A percentile compares a stretch with the other conserved stretches of the same genome.
Conservation (phyloP, 2,329 filamentous ascomycete genomes). For the Microsporum ferrugineum region DNA sequence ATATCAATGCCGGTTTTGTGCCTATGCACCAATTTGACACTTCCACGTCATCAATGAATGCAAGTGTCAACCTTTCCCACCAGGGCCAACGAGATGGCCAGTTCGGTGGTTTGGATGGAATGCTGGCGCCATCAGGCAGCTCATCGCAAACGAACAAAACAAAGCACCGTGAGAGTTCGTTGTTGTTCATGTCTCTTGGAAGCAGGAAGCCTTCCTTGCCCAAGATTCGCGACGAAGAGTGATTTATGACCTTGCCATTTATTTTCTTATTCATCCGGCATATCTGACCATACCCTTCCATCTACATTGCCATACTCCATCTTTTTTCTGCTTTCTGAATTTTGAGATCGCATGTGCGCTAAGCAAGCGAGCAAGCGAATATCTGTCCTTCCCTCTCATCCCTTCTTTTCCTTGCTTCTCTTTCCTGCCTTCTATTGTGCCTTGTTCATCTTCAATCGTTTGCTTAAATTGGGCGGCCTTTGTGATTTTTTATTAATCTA, state of each 20-base stretch:
- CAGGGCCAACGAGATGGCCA: background rate
- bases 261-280: background rate
- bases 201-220: conserved; percentile 21
- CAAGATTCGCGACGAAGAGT: conserved; percentile 17
- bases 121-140: conserved; percentile 27
- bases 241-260: background rate
- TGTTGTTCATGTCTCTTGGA: conserved; percentile 35
- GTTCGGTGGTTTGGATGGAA: conserved; percentile 29
- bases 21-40: conserved; percentile 27
- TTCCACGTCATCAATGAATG: background rate
- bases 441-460: background rate
- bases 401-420: background rate
- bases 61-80: background rate
- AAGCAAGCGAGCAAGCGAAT: background rate
- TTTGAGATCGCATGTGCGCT: background rate
- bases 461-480: background rate
- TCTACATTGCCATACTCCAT: background rate
- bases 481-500: background rate
- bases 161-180: conserved; percentile 39
- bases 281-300: background rate
- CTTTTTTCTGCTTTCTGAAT: background rate
- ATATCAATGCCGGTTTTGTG: conserved; percentile 38
- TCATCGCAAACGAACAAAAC: conserved; percentile 25
- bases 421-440: background rate
- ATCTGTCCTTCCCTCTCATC: background rate